phyloP scores from a whole-genome alignment of 2,329 filamentous ascomycete genomes.

The Phyllosticta capitalensis region DNA sequence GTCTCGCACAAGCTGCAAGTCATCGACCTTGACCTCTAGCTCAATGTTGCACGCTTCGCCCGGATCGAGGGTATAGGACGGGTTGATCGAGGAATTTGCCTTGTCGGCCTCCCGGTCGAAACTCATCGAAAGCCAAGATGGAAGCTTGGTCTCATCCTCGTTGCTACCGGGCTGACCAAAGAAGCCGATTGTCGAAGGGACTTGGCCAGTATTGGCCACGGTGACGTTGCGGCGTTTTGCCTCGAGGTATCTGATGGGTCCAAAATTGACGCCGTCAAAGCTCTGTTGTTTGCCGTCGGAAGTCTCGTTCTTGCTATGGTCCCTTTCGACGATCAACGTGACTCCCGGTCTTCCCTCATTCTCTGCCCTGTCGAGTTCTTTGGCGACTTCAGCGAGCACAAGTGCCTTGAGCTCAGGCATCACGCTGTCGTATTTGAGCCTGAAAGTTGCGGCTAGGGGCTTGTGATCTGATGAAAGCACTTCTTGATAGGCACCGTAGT shows the following conservation, averaged over 20 bases:
- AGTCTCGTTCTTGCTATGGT: constrained; percentile 14
- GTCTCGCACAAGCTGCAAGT: constrained; percentile 52
- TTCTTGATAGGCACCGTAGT: constrained; percentile 81
- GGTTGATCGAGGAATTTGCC: not conserved
- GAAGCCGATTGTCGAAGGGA: constrained; percentile 70
- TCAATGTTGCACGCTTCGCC: constrained; percentile 70
- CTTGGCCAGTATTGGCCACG: constrained; percentile 83
- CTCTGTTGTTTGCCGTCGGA: constrained; percentile 30
- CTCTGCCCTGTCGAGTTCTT: constrained; percentile 80
- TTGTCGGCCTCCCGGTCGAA: constrained; percentile 47
- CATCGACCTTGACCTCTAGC: constrained; percentile 57
- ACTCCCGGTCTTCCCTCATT: constrained; percentile 80
- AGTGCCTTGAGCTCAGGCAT: constrained; percentile 75
- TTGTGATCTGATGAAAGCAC: constrained; percentile 94
- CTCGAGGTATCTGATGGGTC: constrained; percentile 60
- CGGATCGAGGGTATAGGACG: constrained; percentile 62
- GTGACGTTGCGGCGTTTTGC: constrained; percentile 61
- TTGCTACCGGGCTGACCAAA: constrained; percentile 56
- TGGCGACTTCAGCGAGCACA: constrained; percentile 76
- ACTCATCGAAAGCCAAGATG: constrained; percentile 61
- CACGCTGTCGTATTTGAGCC: constrained; percentile 75
- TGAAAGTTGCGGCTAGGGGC: constrained; percentile 75
- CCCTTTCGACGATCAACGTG: constrained; percentile 66
- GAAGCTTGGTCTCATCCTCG: constrained; percentile 35
- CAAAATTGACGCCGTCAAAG: constrained; percentile 64